These are phyloP conservation scores for Diaporthe capsici DNA, from an alignment of 2,329 filamentous ascomycete species.

Conservation along the genomic window DNA sequence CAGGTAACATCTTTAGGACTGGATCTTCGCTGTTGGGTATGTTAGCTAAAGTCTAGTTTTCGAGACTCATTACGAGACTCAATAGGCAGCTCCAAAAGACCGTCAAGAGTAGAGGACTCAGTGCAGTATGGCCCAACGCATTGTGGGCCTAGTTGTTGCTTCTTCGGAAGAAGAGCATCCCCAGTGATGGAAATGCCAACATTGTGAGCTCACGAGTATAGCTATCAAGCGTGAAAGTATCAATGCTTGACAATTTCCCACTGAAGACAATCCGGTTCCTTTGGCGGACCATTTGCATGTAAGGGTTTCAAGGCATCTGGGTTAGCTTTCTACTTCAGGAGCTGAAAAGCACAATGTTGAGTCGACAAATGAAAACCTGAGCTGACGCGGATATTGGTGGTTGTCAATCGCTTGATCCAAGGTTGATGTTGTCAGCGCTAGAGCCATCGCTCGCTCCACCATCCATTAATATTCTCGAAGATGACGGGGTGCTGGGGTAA, in stretches of 20 bases:
- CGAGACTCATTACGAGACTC: too few relatives aligned
- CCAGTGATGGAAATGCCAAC: background rate
- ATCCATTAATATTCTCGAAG: background rate
- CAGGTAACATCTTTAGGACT: background rate
- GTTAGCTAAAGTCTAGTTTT: too few relatives aligned
- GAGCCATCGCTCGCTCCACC: background rate
- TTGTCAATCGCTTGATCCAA: background rate
- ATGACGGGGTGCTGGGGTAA: background rate
- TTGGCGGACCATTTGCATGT: background rate
- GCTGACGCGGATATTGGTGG: background rate
- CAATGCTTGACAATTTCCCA: background rate
- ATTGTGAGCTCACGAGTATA: background rate
- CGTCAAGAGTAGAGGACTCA: background rate
- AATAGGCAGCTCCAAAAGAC: background rate
- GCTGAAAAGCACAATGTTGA: background rate
- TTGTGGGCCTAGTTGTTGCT: background rate
- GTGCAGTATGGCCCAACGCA: background rate
- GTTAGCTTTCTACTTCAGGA: background rate
- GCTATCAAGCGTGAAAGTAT: background rate
- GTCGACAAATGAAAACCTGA: background rate
- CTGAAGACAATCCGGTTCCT: background rate
- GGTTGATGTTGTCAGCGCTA: constrained; percentile 1
- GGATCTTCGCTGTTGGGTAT: background rate
- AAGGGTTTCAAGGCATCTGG: background rate
- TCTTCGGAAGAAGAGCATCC: background rate